Evolutionary conservation across 2,329 filamentous ascomycete genomes (phyloP).

Genomic region (Diplodia mutila): DNA sequence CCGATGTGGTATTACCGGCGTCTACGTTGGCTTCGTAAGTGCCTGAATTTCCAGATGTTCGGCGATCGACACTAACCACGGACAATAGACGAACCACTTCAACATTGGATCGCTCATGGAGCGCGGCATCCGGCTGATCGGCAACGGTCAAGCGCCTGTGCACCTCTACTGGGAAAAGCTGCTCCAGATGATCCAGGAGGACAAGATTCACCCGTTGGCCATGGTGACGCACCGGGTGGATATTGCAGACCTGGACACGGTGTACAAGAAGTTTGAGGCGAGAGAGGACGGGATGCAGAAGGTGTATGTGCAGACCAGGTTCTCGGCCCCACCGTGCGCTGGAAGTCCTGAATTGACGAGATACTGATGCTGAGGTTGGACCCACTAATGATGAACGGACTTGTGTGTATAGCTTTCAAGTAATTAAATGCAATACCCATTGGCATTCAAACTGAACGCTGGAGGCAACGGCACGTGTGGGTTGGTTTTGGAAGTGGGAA

Average conservation of each 20-base stretch:
- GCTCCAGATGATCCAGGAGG: slow-evolving; percentile 67
- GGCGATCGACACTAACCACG: slow-evolving; percentile 22
- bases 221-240: slow-evolving; percentile 79
- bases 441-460: not conserved
- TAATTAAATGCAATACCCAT: not conserved
- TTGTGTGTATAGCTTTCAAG: not conserved
- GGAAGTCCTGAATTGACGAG: slow-evolving; percentile 58
- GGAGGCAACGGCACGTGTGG: no score
- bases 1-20: slow-evolving; percentile 75
- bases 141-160: slow-evolving; percentile 72
- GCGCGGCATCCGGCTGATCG: slow-evolving; percentile 78
- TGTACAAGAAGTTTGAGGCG: slow-evolving; percentile 69
- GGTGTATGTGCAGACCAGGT: slow-evolving; percentile 68
- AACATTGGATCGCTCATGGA: slow-evolving; percentile 85
- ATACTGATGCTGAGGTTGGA: slow-evolving; percentile 32
- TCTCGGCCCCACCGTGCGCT: slow-evolving; percentile 55
- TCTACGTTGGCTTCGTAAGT: slow-evolving; percentile 63
- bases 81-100: slow-evolving; percentile 71
- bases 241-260: slow-evolving; percentile 54
- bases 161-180: slow-evolving; percentile 83
- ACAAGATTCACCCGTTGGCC: slow-evolving; percentile 72
- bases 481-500: no score
- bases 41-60: not conserved
- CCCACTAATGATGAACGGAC: not conserved
- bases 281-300: slow-evolving; percentile 78